Percentiles rank a stretch among this genome's conserved stretches.
Evolutionary conservation across 805 yeast species (phyloP).

Genomic region (Middelhovenomyces tepae): DNA sequence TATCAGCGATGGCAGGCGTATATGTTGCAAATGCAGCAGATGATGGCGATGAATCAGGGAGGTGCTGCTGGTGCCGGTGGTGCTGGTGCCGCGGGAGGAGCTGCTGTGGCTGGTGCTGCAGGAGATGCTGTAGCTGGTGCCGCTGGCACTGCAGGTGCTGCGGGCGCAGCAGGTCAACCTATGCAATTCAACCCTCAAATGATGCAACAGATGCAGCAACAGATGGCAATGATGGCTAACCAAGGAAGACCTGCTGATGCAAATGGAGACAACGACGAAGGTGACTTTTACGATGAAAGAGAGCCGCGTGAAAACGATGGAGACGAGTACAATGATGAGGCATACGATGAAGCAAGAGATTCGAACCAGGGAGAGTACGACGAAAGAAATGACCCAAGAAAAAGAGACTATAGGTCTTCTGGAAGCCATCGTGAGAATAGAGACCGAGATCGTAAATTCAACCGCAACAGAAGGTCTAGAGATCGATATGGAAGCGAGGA

Average conservation of each 20-base stretch:
- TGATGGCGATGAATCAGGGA: conserved; percentile 21
- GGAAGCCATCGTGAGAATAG: conserved; percentile 3
- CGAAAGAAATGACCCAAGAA: conserved; percentile 3
- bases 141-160: conserved; percentile 16
- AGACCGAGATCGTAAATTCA: conserved; percentile 4
- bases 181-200: conserved; percentile 9
- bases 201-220: conserved; percentile 9
- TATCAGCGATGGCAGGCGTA: conserved; percentile 34
- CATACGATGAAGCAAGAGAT: conserved; percentile 6
- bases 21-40: conserved; percentile 30
- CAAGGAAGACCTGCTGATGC: not conserved
- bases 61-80: conserved; percentile 8
- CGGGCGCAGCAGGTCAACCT: conserved; percentile 11
- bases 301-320: conserved; percentile 4
- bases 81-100: conserved; percentile 9
- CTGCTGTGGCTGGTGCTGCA: conserved; percentile 7
- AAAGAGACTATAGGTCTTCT: conserved; percentile 4
- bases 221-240: conserved; percentile 3
- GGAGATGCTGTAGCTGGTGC: conserved; percentile 16
- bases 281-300: conserved; percentile 4
- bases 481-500: conserved; percentile 6
- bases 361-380: not conserved
- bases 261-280: conserved; percentile 8
- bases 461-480: conserved; percentile 4
- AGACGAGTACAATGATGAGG: conserved; percentile 6